phyloP scores from a whole-genome alignment of 2,329 filamentous ascomycete species.

The Fusarium hostae region DNA sequence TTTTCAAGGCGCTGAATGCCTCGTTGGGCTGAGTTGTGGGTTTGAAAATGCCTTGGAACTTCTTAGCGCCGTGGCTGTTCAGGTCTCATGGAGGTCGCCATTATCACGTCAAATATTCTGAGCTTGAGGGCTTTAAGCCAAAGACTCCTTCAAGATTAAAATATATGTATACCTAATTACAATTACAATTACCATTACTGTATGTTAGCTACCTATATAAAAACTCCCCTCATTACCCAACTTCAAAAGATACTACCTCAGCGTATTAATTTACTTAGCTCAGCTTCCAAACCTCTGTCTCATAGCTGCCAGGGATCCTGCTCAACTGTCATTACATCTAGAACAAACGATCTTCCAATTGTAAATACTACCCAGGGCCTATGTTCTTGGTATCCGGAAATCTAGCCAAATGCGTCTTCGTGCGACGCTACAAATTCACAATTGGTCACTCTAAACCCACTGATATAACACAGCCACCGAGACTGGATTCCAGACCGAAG shows the following conservation, averaged over 20 bases:
- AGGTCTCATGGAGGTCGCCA: not conserved
- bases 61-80: slow-evolving; percentile 9
- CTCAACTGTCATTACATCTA: not conserved
- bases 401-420: not conserved
- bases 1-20: not conserved
- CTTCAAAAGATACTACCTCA: not conserved
- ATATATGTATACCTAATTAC: not conserved
- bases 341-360: not conserved
- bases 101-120: not conserved
- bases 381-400: not conserved
- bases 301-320: not conserved
- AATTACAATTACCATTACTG: not conserved
- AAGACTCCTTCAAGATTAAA: not conserved
- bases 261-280: not conserved
- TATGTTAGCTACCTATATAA: not conserved
- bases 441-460: not conserved
- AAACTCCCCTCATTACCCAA: not conserved
- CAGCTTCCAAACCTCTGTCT: too few species aligned
- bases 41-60: not conserved
- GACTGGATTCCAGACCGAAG: not conserved
- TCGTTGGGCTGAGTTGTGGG: not conserved
- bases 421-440: not conserved
- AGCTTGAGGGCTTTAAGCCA: too few species aligned
- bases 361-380: not conserved
- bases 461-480: not conserved